These are phyloP conservation scores for Inga leiocalycina DNA, from an alignment of 306 rosid species.

Conservation along the genomic window DNA sequence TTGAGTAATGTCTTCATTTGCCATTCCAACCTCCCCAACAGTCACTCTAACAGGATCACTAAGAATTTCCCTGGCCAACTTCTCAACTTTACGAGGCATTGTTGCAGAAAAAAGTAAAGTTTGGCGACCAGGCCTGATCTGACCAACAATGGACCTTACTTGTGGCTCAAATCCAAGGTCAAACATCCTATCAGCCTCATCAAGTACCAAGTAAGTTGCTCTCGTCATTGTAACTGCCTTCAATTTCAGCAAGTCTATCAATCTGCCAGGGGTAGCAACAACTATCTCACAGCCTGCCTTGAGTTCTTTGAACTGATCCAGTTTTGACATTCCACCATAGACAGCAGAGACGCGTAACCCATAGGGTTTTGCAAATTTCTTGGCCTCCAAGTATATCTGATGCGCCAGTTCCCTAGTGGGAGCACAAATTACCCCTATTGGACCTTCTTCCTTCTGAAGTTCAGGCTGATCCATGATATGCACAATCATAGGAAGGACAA, in stretches of 20 bases:
- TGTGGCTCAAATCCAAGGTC: conserved; percentile 99
- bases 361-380: conserved; percentile 81
- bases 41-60: conserved; percentile 86
- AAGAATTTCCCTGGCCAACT: conserved; percentile 94
- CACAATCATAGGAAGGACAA: conserved; percentile 97
- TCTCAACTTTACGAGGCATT: conserved; percentile 92
- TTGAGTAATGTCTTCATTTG: conserved; percentile 98
- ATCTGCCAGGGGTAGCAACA: conserved; percentile 96
- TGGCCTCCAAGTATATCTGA: conserved; percentile 85
- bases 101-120: conserved; percentile 95
- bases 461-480: conserved; percentile 99
- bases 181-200: conserved; percentile 99
- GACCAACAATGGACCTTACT: conserved; percentile 95
- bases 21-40: conserved; percentile 98
- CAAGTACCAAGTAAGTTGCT: conserved; percentile 94
- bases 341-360: conserved; percentile 89
- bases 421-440: conserved; percentile 97
- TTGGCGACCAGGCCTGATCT: conserved; percentile 98
- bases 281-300: conserved; percentile 98
- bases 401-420: conserved; percentile 97
- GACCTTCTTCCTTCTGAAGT: conserved; percentile 96
- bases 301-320: conserved; percentile 94
- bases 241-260: conserved; percentile 92
- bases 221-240: conserved; percentile 86
- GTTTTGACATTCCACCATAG: conserved; percentile 98